These are phyloP conservation scores for Lyophyllum atratum DNA, from an alignment of 768 basidiomycete genomes.

Conservation along the genomic window DNA sequence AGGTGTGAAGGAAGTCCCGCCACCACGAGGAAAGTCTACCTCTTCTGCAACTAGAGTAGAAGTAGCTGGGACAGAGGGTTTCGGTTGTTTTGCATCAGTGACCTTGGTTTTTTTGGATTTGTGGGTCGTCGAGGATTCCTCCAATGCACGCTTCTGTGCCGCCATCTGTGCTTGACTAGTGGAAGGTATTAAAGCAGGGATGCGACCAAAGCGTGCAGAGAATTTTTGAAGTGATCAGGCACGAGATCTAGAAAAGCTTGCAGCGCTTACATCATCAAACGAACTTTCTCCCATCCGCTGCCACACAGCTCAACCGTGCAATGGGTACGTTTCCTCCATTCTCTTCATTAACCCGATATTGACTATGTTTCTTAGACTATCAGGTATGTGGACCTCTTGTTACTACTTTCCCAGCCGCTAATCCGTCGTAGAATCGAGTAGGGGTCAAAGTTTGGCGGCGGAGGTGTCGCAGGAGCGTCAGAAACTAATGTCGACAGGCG, in stretches of 20 bases:
- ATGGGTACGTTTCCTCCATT: constrained; percentile 37
- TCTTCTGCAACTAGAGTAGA: constrained; percentile 57
- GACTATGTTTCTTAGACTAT: constrained; percentile 50
- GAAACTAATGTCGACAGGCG: constrained; percentile 95
- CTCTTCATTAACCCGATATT: constrained; percentile 3
- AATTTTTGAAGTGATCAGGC: constrained; percentile 24
- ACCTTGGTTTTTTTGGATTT: constrained; percentile 65
- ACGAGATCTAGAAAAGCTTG: constrained; percentile 8
- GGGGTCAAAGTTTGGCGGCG: constrained; percentile 95
- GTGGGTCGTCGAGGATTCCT: constrained; percentile 48
- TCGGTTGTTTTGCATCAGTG: constrained; percentile 31
- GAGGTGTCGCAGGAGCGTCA: constrained; percentile 92
- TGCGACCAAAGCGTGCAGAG: constrained; percentile 10
- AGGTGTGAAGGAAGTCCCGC: constrained; percentile 86
- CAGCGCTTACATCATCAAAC: constrained; percentile 23
- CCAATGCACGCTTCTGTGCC: constrained; percentile 62
- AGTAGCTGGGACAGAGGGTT: constrained; percentile 23
- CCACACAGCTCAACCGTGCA: not conserved
- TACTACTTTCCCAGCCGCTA: constrained; percentile 5
- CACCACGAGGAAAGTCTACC: constrained; percentile 94
- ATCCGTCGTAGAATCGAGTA: constrained; percentile 77
- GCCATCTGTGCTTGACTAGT: constrained; percentile 32
- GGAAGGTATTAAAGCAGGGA: not conserved
- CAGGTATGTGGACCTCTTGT: constrained; percentile 47
- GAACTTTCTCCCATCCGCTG: not conserved